These are phyloP conservation scores for Amyloporia xantha DNA, from an alignment of 768 basidiomycete genomes.

Conservation along the genomic window DNA sequence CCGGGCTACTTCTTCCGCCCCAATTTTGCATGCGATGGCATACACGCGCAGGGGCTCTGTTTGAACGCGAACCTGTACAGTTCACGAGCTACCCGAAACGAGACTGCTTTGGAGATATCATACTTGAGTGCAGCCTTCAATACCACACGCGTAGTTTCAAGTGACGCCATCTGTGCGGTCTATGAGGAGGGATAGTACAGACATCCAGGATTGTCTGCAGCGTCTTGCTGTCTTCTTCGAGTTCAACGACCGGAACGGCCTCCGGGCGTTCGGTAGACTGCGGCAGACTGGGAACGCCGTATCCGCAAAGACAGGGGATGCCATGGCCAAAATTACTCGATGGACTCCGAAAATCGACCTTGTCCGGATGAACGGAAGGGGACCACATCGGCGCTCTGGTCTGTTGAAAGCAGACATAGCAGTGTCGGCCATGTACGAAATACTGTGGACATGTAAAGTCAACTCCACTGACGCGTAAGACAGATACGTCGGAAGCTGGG, in stretches of 20 bases:
- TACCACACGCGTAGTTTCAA: not conserved
- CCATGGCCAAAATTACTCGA: constrained; percentile 26
- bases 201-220: not conserved
- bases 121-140: constrained; percentile 1
- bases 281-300: constrained; percentile 26
- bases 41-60: no score
- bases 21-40: no score
- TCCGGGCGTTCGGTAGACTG: constrained; percentile 18
- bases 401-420: no score
- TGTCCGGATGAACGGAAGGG: no score
- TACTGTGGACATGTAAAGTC: no score
- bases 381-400: constrained; percentile 4
- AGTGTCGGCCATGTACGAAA: no score
- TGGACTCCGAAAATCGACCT: constrained; percentile 18
- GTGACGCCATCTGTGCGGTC: not conserved
- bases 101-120: no score
- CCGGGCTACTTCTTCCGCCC: no score
- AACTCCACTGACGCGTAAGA: no score
- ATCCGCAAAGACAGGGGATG: constrained; percentile 28
- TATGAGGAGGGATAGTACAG: constrained; percentile 7
- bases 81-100: no score
- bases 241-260: not conserved
- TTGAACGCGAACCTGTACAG: no score
- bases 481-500: no score
- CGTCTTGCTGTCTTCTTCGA: not conserved